Evolutionary conservation across 805 yeast species (phyloP).

Genomic region (Schwanniomyces polymorphus): DNA sequence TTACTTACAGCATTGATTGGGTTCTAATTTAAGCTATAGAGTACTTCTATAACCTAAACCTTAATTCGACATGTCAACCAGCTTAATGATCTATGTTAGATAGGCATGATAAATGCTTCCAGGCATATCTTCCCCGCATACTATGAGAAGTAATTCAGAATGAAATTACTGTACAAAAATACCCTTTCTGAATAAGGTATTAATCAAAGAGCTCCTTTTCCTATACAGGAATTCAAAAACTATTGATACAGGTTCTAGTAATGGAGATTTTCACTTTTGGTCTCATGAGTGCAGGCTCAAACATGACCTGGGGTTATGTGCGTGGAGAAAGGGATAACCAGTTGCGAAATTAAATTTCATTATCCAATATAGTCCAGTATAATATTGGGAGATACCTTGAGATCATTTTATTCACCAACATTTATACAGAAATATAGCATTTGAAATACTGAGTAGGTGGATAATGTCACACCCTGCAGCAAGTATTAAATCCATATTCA

Average conservation of each 20-base stretch:
- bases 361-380: background rate
- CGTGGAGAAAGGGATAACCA: background rate
- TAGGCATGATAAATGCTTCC: background rate
- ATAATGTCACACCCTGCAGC: slow-evolving; percentile 45
- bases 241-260: background rate
- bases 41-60: no score
- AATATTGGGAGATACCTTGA: background rate
- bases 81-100: no score
- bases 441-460: background rate
- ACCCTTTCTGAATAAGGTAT: no score
- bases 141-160: background rate
- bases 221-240: background rate
- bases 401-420: background rate
- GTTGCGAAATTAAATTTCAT: background rate
- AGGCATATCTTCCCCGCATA: background rate
- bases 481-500: slow-evolving; percentile 36
- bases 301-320: background rate
- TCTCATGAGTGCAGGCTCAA: background rate
- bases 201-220: background rate
- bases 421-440: background rate
- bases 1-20: no score
- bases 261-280: background rate
- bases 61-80: no score
- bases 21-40: no score
- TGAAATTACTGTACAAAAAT: background rate